Evolutionary conservation across 2,329 filamentous ascomycete genomes (phyloP), one percentile per base, ranked within the genome.

Genomic region (Ilyonectria mors-panacis): DNA sequence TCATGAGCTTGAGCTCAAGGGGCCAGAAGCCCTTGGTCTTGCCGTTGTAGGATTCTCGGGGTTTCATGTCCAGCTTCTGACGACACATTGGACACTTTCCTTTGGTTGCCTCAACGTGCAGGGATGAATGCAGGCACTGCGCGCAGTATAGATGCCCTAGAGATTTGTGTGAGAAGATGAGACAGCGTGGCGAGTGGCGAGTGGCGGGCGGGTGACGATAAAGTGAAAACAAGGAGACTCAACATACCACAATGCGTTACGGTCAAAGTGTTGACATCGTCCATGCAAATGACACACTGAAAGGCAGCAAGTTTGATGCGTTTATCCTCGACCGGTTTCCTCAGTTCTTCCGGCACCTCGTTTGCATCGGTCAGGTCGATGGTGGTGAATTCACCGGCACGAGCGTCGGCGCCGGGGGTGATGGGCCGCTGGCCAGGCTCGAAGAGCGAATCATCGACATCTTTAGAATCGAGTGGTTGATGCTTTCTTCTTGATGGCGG

Each of bases 251-350:
- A 92, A 77, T 91, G 88, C 3, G 90, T 92, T 51, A 91, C 86
- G 1, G 88, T 91, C 67, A 92, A 73, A 30, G 83, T 81, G 2
- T 84, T 86, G 28, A 84, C 86, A 67, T 88, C 84, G 67, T 92
- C 90, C 88, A 92, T 89, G 78, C 90, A 92, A 65, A 92, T 92
- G 48, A 89, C 88, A 68, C 90, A 92, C 78, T 91, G 88, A 54
- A 91, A 89, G 4, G 82, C 81, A 50, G 84, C 82, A 17, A 92
- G 78, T 76, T 87, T 89, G 74, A 84, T 77, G 57, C 79, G 83
- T 12, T 85, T 87, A 57, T 87, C 85, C 56, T 82, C 81, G 60
- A 84, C 81, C 12, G 82, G 82, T 67, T 82, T 81, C 65, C 80
- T 78, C n/a, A 85, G 76, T 54, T 85, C 79, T 12, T 81, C 77